Percentiles rank a stretch among this genome's conserved stretches.
phyloP scores from a whole-genome alignment of 495 filamentous ascomycete genomes.

The Neurospora sp. region DNA sequence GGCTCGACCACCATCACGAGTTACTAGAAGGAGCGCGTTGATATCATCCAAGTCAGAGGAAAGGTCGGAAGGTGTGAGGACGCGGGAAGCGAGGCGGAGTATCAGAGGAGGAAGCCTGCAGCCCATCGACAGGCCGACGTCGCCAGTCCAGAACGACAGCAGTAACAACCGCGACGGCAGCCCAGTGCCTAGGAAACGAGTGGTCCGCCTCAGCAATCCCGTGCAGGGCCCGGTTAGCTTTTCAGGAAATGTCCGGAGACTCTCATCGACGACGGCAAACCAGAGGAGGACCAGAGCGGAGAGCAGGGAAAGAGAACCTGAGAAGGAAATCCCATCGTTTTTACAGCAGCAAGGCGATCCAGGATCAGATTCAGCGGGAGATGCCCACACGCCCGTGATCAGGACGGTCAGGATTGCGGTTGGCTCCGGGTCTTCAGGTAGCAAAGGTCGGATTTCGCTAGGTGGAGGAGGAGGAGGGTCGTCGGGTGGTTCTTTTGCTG shows the following conservation, averaged over 20 bases:
- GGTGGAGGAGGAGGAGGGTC: slow-evolving; percentile 7
- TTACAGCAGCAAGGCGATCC: slow-evolving; percentile 1
- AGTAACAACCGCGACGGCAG: slow-evolving; percentile 26
- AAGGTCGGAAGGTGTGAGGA: slow-evolving; percentile 2
- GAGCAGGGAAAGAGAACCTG: slow-evolving; percentile 23
- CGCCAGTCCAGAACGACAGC: slow-evolving; percentile 15
- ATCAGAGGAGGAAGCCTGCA: slow-evolving; percentile 31
- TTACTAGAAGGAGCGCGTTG: slow-evolving; percentile 34
- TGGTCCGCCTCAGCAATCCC: slow-evolving; percentile 50
- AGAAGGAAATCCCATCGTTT: slow-evolving; percentile 15
- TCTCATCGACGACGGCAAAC: not conserved
- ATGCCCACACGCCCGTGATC: slow-evolving; percentile 60
- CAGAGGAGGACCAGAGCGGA: slow-evolving; percentile 16
- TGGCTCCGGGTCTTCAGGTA: slow-evolving; percentile 27
- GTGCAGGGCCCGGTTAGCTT: slow-evolving; percentile 3
- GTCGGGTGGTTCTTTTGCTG: slow-evolving; percentile 30
- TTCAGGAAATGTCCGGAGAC: not conserved
- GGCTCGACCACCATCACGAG: slow-evolving; percentile 40
- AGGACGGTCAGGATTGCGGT: slow-evolving; percentile 53
- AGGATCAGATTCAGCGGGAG: slow-evolving; percentile 24
- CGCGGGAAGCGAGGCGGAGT: slow-evolving; percentile 24
- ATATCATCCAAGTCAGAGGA: slow-evolving; percentile 17
- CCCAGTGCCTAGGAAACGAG: slow-evolving; percentile 31
- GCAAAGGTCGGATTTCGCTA: slow-evolving; percentile 6
- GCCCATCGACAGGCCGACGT: slow-evolving; percentile 23